Evolutionary conservation across 1,139 yeast species (phyloP).

Genomic region (Geotrichum europaeum): DNA sequence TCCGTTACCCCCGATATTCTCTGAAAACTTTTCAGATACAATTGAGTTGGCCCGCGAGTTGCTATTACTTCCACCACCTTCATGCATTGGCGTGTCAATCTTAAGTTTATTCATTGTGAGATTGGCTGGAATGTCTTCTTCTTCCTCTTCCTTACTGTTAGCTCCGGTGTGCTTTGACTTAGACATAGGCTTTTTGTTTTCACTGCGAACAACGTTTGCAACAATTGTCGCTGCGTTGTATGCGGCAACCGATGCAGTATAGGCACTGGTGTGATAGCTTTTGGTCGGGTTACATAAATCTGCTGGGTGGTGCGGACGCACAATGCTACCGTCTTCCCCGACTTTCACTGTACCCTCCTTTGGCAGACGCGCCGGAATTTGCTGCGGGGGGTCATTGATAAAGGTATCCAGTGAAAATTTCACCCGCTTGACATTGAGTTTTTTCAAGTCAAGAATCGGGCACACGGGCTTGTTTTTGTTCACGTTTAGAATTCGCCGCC

Average conservation of each 20-base stretch:
- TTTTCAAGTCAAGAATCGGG: slow-evolving; percentile 19
- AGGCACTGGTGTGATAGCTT: slow-evolving; percentile 27
- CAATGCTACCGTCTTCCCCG: slow-evolving; percentile 31
- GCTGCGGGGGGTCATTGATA: slow-evolving; percentile 84
- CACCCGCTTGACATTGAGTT: slow-evolving; percentile 38
- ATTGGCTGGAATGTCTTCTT: neutral
- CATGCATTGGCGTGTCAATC: slow-evolving; percentile 10
- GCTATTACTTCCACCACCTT: neutral
- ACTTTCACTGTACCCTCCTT: slow-evolving; percentile 71
- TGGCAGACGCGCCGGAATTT: slow-evolving; percentile 84
- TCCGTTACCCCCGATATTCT: neutral
- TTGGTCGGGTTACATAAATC: slow-evolving; percentile 12
- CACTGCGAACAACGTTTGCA: slow-evolving; percentile 26
- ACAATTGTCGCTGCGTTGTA: slow-evolving; percentile 32
- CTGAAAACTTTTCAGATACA: neutral
- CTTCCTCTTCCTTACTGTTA: neutral
- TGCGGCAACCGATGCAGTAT: slow-evolving; percentile 32
- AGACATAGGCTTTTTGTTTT: neutral
- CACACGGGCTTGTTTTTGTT: slow-evolving; percentile 23
- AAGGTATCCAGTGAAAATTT: slow-evolving; percentile 68
- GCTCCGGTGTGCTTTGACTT: neutral
- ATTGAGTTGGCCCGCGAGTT: neutral
- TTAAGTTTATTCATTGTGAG: neutral
- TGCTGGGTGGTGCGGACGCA: slow-evolving; percentile 27
- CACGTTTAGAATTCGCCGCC: neutral